Evolutionary conservation across 495 filamentous ascomycete species (phyloP), one percentile per base, ranked within the genome.

Genomic region (Penicillium manginii): DNA sequence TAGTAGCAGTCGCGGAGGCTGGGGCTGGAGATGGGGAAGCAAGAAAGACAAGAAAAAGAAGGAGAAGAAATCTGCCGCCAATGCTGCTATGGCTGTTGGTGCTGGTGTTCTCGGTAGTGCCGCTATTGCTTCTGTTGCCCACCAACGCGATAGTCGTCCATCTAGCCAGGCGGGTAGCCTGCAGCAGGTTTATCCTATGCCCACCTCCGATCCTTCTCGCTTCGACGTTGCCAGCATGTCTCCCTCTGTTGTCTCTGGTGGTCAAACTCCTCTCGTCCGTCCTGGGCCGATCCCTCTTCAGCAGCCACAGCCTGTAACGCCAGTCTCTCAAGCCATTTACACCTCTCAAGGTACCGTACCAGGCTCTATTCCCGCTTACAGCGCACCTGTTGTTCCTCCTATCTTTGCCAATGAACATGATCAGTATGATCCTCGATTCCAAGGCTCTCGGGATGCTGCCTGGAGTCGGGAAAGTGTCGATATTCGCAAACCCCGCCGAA

Each of bases 1-100:
- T 17, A 77, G 75, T 15, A 78, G 74, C 15, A 75, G 73, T 29
- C 79, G 78, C 48, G 45, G 59, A 12, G 52, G 63, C 3, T 88
- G 84, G 85, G 73, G 75, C 50, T 87, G 84, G 84, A 73, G 78
- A 43, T 86, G 84, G 80, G 78, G 82, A 73, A 61, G 73, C 56
- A 84, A 78, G 62, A 81, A 76, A 57, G 51, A 67, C 22, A 77
- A 72, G 55, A 71, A 67, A 52, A 64, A 78, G 64, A 78, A 73
- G 59, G 73, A 79, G 57, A 72, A 65, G 29, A 67, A 60, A 19
- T 68, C 63, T 42, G 47, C 58, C 22, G 50, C 61, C 18, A 66
- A 66, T 47, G 58, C 66, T 43, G 70, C 65, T 26, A 35, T 72
- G 33, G 68, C 62, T 39, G 67, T 61, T 40, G 72, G 66, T 40